These are phyloP conservation scores for Spirogloea muscicola DNA, from an alignment of 139 green algal genomes.

Conservation along the genomic window DNA sequence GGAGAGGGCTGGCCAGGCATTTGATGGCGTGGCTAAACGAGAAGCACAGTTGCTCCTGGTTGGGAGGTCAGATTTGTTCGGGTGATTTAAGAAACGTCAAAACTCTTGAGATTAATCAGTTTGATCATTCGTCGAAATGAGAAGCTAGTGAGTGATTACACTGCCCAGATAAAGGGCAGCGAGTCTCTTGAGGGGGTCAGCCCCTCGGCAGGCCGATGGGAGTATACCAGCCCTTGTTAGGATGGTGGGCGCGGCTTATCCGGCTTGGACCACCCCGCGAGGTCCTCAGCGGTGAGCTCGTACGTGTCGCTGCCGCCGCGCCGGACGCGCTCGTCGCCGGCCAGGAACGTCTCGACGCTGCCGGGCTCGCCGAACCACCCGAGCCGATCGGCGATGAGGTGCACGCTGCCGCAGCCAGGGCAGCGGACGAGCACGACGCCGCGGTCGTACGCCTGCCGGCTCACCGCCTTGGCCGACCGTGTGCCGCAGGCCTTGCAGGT, in stretches of 20 bases:
- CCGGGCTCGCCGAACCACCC: slow-evolving; percentile 60
- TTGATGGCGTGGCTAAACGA: too few species aligned
- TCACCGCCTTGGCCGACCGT: slow-evolving; percentile 59
- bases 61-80: too few species aligned
- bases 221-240: too few species aligned
- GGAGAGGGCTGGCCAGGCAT: too few species aligned
- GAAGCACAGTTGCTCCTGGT: too few species aligned
- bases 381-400: slow-evolving; percentile 65
- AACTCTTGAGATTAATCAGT: too few species aligned
- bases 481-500: slow-evolving; percentile 51
- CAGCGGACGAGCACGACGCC: slow-evolving; percentile 66
- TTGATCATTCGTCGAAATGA: too few species aligned
- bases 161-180: too few species aligned
- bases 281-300: slow-evolving; percentile 25
- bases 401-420: slow-evolving; percentile 54
- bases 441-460: slow-evolving; percentile 52
- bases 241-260: background rate
- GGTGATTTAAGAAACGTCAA: too few species aligned
- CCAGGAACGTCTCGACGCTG: slow-evolving; percentile 30
- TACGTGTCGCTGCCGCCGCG: slow-evolving; percentile 23
- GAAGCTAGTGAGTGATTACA: too few species aligned
- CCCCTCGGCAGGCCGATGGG: too few species aligned
- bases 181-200: too few species aligned
- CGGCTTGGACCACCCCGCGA: slow-evolving; percentile 14
- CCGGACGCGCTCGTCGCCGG: slow-evolving; percentile 3